phyloP scores from a whole-genome alignment of 1,139 yeast genomes.

The Suhomyces terraborum region DNA sequence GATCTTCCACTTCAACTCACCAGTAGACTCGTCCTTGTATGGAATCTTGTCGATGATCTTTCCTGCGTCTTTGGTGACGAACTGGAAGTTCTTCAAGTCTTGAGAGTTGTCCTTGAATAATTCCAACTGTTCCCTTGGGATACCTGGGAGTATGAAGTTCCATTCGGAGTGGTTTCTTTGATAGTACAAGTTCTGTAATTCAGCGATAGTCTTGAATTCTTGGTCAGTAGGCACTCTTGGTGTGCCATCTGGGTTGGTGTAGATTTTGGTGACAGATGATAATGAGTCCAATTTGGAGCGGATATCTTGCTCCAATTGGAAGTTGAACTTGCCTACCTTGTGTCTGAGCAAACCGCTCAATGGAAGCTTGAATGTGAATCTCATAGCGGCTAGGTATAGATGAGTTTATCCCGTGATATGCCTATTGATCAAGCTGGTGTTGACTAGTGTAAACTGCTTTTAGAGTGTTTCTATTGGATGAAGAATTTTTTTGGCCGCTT shows the following conservation, averaged over 20 bases:
- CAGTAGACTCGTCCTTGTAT: constrained; percentile 74
- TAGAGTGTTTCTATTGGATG: constrained; percentile 23
- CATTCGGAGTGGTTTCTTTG: constrained; percentile 61
- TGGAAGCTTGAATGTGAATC: constrained; percentile 48
- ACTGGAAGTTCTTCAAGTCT: constrained; percentile 62
- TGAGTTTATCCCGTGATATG: constrained; percentile 1
- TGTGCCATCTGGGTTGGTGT: constrained; percentile 77
- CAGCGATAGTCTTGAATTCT: constrained; percentile 75
- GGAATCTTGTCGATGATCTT: constrained; percentile 83
- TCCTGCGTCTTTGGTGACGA: constrained; percentile 62
- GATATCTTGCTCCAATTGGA: constrained; percentile 45
- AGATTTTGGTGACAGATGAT: constrained; percentile 60
- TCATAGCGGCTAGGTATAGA: constrained; percentile 28
- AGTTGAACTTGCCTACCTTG: constrained; percentile 43
- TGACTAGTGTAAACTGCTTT: constrained; percentile 19
- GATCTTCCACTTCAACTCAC: constrained; percentile 78
- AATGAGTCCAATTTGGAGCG: constrained; percentile 48
- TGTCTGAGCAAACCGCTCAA: constrained; percentile 42
- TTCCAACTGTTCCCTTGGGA: constrained; percentile 56
- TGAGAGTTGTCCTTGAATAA: constrained; percentile 64
- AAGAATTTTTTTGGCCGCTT: constrained; percentile 15
- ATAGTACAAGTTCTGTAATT: constrained; percentile 62
- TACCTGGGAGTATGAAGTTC: constrained; percentile 60
- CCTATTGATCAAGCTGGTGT: constrained; percentile 11
- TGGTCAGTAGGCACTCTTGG: constrained; percentile 70